Evolutionary conservation across 306 rosid genomes (phyloP).

Genomic region (Argentina anserina): DNA sequence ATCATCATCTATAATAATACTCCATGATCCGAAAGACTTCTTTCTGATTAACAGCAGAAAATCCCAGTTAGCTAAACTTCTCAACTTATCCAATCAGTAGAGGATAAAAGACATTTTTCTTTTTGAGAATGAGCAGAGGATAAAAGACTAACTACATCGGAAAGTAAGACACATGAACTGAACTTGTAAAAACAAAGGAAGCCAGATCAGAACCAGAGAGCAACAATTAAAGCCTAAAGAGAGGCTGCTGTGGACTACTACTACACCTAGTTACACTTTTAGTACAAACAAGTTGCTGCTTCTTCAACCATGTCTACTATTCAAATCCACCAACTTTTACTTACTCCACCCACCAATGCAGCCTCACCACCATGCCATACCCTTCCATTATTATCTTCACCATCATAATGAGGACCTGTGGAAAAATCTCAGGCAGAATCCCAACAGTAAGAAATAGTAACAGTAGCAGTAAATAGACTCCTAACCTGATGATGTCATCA

Average conservation of each 20-base stretch:
- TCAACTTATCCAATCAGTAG: not conserved
- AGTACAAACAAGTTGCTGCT: not conserved
- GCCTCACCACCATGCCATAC: conserved; percentile 16
- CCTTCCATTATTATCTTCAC: conserved; percentile 44
- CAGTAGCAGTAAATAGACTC: not conserved
- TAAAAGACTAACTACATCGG: not conserved
- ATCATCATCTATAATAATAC: not conserved
- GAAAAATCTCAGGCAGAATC: conserved; percentile 74
- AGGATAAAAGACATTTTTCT: not conserved
- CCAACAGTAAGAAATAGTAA: conserved; percentile 37
- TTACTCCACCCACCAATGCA: conserved; percentile 26
- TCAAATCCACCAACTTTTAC: conserved; percentile 4
- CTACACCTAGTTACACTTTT: not conserved
- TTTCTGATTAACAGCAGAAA: not conserved
- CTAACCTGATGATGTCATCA: conserved; percentile 23
- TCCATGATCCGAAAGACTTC: not conserved
- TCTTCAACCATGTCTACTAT: not conserved
- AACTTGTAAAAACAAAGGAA: not conserved
- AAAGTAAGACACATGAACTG: not conserved
- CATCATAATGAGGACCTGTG: conserved; percentile 3
- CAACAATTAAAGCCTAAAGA: not conserved
- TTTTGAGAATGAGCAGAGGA: not conserved
- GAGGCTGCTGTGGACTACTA: not conserved
- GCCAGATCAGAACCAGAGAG: not conserved
- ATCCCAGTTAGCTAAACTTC: not conserved